phyloP scores from a whole-genome alignment of 208 protist genomes.

The Leishmania turanica region DNA sequence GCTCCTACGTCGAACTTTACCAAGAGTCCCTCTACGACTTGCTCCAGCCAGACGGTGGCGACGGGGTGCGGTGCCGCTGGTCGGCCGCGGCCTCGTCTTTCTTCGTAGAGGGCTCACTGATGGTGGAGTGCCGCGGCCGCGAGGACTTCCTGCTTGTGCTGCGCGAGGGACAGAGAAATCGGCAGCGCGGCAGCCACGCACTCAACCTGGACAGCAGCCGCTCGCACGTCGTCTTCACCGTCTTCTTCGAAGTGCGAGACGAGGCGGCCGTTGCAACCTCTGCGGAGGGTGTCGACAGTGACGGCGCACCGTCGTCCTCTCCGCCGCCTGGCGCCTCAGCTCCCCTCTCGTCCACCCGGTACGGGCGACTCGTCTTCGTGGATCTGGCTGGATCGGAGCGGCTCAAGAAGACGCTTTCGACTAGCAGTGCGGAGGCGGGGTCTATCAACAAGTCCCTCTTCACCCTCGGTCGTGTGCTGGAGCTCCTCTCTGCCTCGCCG shows the following conservation, averaged over 20 bases:
- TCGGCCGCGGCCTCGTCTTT: constrained; percentile 66
- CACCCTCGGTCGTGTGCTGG: constrained; percentile 90
- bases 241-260: constrained; percentile 59
- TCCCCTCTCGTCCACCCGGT: constrained; percentile 15
- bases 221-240: constrained; percentile 92
- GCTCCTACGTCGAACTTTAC: constrained; percentile 88
- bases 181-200: constrained; percentile 70
- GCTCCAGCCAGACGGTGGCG: constrained; percentile 48
- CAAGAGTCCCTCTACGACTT: constrained; percentile 90
- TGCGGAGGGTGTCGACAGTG: neutral
- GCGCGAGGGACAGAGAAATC: constrained; percentile 78
- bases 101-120: constrained; percentile 85
- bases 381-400: constrained; percentile 95
- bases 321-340: neutral
- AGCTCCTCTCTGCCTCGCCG: constrained; percentile 54
- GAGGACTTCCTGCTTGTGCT: constrained; percentile 85
- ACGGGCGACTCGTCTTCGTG: constrained; percentile 91
- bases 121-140: constrained; percentile 74
- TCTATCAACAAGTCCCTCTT: constrained; percentile 92
- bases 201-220: constrained; percentile 91
- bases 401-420: constrained; percentile 81
- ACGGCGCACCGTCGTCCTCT: too few relatives aligned
- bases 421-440: constrained; percentile 67
- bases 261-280: neutral
- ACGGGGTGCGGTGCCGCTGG: constrained; percentile 74